Evolutionary conservation across 2,329 filamentous ascomycete species (phyloP).

Genomic region (Calonectria pseudoturangicola): DNA sequence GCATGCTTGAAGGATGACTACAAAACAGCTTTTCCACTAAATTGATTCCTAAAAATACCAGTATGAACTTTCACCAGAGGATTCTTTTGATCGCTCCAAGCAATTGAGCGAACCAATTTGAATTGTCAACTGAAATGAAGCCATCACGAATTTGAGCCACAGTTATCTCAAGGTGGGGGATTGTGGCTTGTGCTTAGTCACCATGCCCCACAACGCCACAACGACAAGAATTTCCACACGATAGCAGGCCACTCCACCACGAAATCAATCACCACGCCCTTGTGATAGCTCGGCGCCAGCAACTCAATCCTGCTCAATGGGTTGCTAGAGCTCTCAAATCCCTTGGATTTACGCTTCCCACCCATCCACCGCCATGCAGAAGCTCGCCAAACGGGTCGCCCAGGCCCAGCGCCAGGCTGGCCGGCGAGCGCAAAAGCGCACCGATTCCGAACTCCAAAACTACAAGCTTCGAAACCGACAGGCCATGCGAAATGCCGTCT

Average conservation of each 20-base stretch:
- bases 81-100: neutral
- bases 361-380: slow-evolving; percentile 74
- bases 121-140: slow-evolving; percentile 20
- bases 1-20: neutral
- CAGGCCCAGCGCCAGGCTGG: slow-evolving; percentile 79
- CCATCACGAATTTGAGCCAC: slow-evolving; percentile 26
- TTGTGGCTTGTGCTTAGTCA: slow-evolving; percentile 30
- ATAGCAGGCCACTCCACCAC: slow-evolving; percentile 51
- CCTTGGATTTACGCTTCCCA: slow-evolving; percentile 36
- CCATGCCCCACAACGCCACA: slow-evolving; percentile 28
- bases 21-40: neutral
- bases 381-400: slow-evolving; percentile 79
- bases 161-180: neutral
- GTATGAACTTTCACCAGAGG: too few relatives aligned
- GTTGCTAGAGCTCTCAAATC: slow-evolving; percentile 49
- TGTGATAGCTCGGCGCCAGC: slow-evolving; percentile 50
- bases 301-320: slow-evolving; percentile 53
- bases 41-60: neutral
- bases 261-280: slow-evolving; percentile 50
- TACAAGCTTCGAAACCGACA: slow-evolving; percentile 57
- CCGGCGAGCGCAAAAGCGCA: slow-evolving; percentile 65
- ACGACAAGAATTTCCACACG: slow-evolving; percentile 54
- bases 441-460: slow-evolving; percentile 57
- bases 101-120: neutral
- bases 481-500: slow-evolving; percentile 55